These are phyloP conservation scores for Phycomyces blakesleeanus DNA, from an alignment of 192 early-diverging fungal genomes.

Conservation along the genomic window DNA sequence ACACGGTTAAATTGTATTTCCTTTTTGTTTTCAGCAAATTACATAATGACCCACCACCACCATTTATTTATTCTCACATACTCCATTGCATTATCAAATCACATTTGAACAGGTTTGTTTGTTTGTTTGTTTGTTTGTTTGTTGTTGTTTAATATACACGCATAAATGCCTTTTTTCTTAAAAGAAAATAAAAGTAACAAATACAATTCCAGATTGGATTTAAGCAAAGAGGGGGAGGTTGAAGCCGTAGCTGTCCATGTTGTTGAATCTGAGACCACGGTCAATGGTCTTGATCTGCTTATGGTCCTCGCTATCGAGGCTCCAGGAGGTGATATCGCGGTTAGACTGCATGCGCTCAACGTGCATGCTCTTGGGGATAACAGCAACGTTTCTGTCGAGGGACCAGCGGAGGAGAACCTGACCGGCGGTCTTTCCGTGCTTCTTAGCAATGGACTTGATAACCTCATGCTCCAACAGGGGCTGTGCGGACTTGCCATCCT, in stretches of 20 bases:
- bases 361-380: constrained; percentile 67
- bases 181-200: too few relatives aligned
- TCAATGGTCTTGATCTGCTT: constrained; percentile 41
- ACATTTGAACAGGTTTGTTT: too few relatives aligned
- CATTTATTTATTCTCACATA: too few relatives aligned
- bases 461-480: constrained; percentile 45
- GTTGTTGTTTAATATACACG: too few relatives aligned
- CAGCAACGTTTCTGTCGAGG: constrained; percentile 56
- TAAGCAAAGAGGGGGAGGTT: constrained; percentile 47
- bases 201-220: constrained; percentile 4
- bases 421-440: constrained; percentile 49
- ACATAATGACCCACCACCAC: too few relatives aligned
- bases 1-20: too few relatives aligned
- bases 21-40: too few relatives aligned
- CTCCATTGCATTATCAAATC: too few relatives aligned
- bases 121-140: too few relatives aligned
- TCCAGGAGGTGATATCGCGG: constrained; percentile 47
- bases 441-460: constrained; percentile 51
- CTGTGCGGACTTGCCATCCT: constrained; percentile 30
- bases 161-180: too few relatives aligned
- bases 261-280: constrained; percentile 42
- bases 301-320: constrained; percentile 45
- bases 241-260: constrained; percentile 41
- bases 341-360: constrained; percentile 52
- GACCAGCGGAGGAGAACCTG: constrained; percentile 65